phyloP scores from a whole-genome alignment of 2,329 filamentous ascomycete genomes.

The Aquanectria penicillioides region DNA sequence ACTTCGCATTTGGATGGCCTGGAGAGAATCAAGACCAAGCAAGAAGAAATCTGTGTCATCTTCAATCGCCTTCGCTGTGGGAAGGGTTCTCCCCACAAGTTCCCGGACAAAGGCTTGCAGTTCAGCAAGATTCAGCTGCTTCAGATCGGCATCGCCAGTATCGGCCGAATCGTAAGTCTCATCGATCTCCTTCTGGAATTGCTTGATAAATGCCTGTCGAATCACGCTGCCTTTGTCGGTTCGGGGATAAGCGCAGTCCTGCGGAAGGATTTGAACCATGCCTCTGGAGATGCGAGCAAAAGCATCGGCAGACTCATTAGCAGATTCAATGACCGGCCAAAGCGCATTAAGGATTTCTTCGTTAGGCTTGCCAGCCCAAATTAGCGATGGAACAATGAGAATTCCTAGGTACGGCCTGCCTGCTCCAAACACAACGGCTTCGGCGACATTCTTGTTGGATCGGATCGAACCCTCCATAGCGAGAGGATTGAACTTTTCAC shows the following conservation, averaged over 20 bases:
- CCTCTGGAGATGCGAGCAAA: slow-evolving; percentile 55
- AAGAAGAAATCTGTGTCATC: slow-evolving; percentile 66
- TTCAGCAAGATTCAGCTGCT: slow-evolving; percentile 33
- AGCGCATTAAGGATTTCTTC: slow-evolving; percentile 44
- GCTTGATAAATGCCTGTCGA: slow-evolving; percentile 57
- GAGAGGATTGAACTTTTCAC: slow-evolving; percentile 74
- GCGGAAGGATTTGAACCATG: slow-evolving; percentile 60
- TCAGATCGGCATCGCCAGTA: slow-evolving; percentile 23
- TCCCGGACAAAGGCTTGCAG: slow-evolving; percentile 47
- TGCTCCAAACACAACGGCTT: slow-evolving; percentile 70
- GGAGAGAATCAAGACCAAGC: slow-evolving; percentile 66
- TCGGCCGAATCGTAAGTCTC: slow-evolving; percentile 47
- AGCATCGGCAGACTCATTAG: slow-evolving; percentile 43
- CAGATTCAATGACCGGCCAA: slow-evolving; percentile 47
- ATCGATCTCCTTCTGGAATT: slow-evolving; percentile 56
- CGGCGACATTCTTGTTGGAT: slow-evolving; percentile 54
- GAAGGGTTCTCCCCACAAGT: slow-evolving; percentile 41
- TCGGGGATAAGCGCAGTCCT: slow-evolving; percentile 52
- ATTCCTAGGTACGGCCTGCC: slow-evolving; percentile 49
- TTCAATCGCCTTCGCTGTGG: slow-evolving; percentile 36
- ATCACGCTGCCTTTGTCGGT: slow-evolving; percentile 66
- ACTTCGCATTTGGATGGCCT: slow-evolving; percentile 64
- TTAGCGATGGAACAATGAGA: slow-evolving; percentile 12
- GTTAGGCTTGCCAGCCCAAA: not conserved
- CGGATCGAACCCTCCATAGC: slow-evolving; percentile 66